A percentile compares a stretch with the other conserved stretches of the same genome.
Evolutionary conservation across 2,329 filamentous ascomycete species (phyloP).

Genomic region (Aspergillus fumigatus): DNA sequence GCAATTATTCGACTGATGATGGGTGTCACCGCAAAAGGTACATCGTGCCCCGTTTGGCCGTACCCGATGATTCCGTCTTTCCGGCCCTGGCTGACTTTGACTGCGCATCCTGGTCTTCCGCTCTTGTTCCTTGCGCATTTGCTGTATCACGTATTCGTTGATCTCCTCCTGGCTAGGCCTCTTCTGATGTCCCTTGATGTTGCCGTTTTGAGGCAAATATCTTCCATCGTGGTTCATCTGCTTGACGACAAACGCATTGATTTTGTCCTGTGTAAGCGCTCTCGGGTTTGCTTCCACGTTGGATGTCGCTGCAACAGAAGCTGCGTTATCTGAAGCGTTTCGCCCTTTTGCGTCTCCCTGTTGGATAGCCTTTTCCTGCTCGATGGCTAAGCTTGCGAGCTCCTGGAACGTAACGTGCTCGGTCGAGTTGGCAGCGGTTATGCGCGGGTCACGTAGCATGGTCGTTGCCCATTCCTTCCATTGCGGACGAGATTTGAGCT

Average conservation of each 20-base stretch:
- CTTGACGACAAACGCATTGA: conserved; percentile 23
- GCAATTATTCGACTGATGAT: conserved; percentile 20
- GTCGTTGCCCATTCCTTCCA: conserved; percentile 23
- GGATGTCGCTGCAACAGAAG: not conserved
- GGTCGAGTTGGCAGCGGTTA: conserved; percentile 14
- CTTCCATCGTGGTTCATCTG: conserved; percentile 18
- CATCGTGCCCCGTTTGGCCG: conserved; percentile 11
- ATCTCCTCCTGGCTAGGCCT: conserved; percentile 27
- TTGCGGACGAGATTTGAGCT: conserved; percentile 20
- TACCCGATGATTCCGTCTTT: not conserved
- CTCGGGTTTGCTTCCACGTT: conserved; percentile 2
- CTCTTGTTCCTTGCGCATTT: conserved; percentile 24
- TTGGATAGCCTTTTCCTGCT: conserved; percentile 16
- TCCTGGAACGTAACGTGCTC: conserved; percentile 20
- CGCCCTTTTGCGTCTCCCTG: not conserved
- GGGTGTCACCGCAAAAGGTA: conserved; percentile 19
- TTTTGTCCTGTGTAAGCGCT: conserved; percentile 21
- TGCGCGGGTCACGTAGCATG: conserved; percentile 22
- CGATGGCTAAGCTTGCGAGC: conserved; percentile 18
- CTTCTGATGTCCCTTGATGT: conserved; percentile 15
- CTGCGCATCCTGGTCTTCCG: conserved; percentile 14
- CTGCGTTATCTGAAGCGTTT: not conserved
- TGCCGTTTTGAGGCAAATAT: conserved; percentile 1
- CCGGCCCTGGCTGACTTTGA: conserved; percentile 18
- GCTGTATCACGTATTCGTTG: conserved; percentile 24